Percentiles rank a stretch among this genome's conserved stretches.
Evolutionary conservation across 2,329 filamentous ascomycete genomes (phyloP).

Genomic region (Diplodia scrobiculata): DNA sequence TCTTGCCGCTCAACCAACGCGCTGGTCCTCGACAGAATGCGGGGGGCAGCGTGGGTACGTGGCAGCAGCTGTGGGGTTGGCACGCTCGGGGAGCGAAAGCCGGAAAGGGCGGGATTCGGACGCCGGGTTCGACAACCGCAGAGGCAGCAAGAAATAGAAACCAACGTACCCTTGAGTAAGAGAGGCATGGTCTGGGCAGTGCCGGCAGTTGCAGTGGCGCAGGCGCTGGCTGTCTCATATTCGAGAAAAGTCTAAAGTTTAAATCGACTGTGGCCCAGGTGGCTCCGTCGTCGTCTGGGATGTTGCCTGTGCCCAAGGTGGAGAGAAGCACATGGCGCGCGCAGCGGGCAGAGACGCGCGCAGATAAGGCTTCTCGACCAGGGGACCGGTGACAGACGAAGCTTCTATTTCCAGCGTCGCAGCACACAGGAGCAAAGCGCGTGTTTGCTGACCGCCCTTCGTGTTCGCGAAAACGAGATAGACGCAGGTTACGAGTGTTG

Average conservation of each 20-base stretch:
- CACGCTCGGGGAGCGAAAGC: background rate
- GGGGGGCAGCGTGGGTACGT: background rate
- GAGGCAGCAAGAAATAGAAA: background rate
- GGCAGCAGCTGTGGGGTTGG: background rate
- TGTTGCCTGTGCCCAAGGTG: background rate
- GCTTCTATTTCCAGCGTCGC: slow-evolving; percentile 1
- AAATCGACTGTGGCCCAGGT: slow-evolving; percentile 13
- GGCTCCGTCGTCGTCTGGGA: background rate
- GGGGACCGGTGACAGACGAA: background rate
- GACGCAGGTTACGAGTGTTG: background rate
- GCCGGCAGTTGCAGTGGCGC: slow-evolving; percentile 9
- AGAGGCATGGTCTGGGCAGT: slow-evolving; percentile 7
- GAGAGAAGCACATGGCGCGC: background rate
- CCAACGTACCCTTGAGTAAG: slow-evolving; percentile 17
- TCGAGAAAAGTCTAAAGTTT: slow-evolving; percentile 17
- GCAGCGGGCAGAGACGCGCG: background rate
- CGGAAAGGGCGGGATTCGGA: background rate
- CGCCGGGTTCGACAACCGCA: too few species aligned
- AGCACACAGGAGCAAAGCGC: background rate
- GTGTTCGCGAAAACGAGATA: background rate
- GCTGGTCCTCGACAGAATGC: background rate
- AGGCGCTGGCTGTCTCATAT: slow-evolving; percentile 5
- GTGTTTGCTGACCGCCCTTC: slow-evolving; percentile 8
- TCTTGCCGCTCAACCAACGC: background rate
- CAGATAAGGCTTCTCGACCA: background rate